These are phyloP conservation scores for Blastocystis sp. DNA, from an alignment of 352 stramenopile genomes.

Conservation along the genomic window DNA sequence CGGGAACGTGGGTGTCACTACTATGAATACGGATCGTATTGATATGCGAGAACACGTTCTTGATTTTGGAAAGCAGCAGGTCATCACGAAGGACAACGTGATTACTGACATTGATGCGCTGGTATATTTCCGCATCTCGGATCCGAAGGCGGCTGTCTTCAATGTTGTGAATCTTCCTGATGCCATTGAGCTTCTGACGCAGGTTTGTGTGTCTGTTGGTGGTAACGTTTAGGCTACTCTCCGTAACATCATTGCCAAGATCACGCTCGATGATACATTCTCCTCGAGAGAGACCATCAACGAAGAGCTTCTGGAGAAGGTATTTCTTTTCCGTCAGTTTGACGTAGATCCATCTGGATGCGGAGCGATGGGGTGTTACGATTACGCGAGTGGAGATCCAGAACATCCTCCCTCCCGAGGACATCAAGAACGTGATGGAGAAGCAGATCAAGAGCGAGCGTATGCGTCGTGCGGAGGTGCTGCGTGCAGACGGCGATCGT, in stretches of 20 bases:
- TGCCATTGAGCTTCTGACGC: conserved; percentile 60
- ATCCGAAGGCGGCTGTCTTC: conserved; percentile 60
- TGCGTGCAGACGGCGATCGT: conserved; percentile 60
- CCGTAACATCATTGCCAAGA: conserved; percentile 61
- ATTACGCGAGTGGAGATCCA: conserved; percentile 63
- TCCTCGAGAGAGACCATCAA: conserved; percentile 62
- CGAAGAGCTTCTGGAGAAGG: conserved; percentile 52
- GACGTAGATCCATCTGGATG: conserved; percentile 59
- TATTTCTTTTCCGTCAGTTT: background rate
- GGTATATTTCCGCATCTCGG: conserved; percentile 62
- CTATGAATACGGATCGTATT: conserved; percentile 59
- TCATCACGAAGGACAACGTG: conserved; percentile 63
- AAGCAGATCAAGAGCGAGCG: conserved; percentile 61
- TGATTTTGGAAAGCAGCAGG: conserved; percentile 59
- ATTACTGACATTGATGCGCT: conserved; percentile 62
- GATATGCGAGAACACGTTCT: conserved; percentile 62
- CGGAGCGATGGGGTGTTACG: conserved; percentile 60
- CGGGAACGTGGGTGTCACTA: conserved; percentile 24
- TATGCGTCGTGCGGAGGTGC: conserved; percentile 58
- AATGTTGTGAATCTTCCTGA: conserved; percentile 62
- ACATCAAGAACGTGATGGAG: conserved; percentile 61
- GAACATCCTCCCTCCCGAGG: conserved; percentile 60
- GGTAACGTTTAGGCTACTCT: conserved; percentile 57
- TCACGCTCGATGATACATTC: conserved; percentile 63
- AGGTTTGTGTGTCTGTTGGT: background rate